phyloP scores from a whole-genome alignment of 177 flowering plant species.

The Vitis hybrid region DNA sequence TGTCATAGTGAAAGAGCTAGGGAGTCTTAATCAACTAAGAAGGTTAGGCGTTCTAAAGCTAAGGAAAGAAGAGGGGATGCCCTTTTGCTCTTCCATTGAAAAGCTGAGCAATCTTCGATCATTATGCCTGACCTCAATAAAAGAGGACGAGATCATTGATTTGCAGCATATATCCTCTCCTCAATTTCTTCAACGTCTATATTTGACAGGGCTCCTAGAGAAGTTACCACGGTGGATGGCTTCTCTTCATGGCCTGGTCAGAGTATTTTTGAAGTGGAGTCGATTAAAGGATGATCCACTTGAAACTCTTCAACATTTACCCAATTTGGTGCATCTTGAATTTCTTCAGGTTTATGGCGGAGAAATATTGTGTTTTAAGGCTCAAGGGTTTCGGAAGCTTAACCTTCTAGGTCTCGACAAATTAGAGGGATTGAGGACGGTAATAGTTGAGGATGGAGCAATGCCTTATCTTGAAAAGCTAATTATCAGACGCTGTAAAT shows the following conservation, averaged over 20 bases:
- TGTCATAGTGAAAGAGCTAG: constrained; percentile 3
- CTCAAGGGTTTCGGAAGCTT: constrained; percentile 14
- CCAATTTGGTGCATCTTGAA: not conserved
- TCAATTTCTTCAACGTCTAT: not conserved
- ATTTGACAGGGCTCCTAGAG: constrained; percentile 8
- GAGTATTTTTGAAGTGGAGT: not conserved
- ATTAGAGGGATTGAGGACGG: not conserved
- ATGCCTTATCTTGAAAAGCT: constrained; percentile 14
- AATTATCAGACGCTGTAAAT: not conserved
- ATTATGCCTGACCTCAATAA: not conserved
- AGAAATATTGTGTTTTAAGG: constrained; percentile 2
- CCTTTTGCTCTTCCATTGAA: constrained; percentile 8
- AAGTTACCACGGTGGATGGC: constrained; percentile 20
- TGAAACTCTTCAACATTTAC: constrained; percentile 5
- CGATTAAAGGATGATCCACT: constrained; percentile 16
- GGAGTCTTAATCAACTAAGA: constrained; percentile 16
- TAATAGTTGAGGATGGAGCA: constrained; percentile 14
- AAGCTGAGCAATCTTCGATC: constrained; percentile 15
- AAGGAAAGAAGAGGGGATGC: not conserved
- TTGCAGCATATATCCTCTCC: constrained; percentile 9
- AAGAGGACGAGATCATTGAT: constrained; percentile 9
- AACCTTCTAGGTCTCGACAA: not conserved
- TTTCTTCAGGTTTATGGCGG: constrained; percentile 18
- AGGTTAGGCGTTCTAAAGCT: constrained; percentile 12
- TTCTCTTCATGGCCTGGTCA: constrained; percentile 3